A percentile compares a stretch with the other conserved stretches of the same genome.
These are phyloP conservation scores for Sugiyamaella chiloensis DNA, from an alignment of 805 yeast genomes.

Conservation along the genomic window DNA sequence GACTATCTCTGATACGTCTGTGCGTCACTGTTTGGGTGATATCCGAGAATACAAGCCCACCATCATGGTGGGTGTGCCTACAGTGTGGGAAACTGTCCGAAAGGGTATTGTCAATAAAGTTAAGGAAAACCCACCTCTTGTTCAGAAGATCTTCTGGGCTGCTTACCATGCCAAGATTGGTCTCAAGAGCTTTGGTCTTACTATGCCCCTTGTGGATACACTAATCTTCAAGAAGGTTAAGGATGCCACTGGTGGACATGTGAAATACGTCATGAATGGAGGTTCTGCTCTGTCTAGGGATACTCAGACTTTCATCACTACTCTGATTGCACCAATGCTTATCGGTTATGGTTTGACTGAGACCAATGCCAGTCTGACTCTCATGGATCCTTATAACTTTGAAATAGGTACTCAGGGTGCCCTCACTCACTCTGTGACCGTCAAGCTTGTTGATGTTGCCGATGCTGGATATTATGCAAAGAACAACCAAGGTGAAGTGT, in stretches of 20 bases:
- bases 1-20: constrained; percentile 79
- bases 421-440: constrained; percentile 75
- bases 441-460: constrained; percentile 83
- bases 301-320: constrained; percentile 78
- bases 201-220: constrained; percentile 71
- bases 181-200: constrained; percentile 62
- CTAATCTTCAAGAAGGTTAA: constrained; percentile 82
- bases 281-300: constrained; percentile 84
- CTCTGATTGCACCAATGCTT: constrained; percentile 77
- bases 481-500: constrained; percentile 90
- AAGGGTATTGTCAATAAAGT: constrained; percentile 86
- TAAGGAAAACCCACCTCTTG: constrained; percentile 55
- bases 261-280: constrained; percentile 75
- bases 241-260: constrained; percentile 91
- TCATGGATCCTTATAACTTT: constrained; percentile 60
- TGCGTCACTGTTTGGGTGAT: constrained; percentile 85
- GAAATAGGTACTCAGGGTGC: constrained; percentile 81
- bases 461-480: constrained; percentile 90
- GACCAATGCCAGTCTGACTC: constrained; percentile 83
- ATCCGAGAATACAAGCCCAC: constrained; percentile 85
- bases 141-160: constrained; percentile 85
- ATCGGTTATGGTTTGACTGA: constrained; percentile 97
- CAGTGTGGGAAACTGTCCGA: constrained; percentile 94
- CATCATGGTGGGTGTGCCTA: constrained; percentile 96
- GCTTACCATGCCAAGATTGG: constrained; percentile 73